A percentile compares a stretch with the other conserved stretches of the same genome.
phyloP scores from a whole-genome alignment of 2,329 filamentous ascomycete species.

The Furcasterigmium furcatum region DNA sequence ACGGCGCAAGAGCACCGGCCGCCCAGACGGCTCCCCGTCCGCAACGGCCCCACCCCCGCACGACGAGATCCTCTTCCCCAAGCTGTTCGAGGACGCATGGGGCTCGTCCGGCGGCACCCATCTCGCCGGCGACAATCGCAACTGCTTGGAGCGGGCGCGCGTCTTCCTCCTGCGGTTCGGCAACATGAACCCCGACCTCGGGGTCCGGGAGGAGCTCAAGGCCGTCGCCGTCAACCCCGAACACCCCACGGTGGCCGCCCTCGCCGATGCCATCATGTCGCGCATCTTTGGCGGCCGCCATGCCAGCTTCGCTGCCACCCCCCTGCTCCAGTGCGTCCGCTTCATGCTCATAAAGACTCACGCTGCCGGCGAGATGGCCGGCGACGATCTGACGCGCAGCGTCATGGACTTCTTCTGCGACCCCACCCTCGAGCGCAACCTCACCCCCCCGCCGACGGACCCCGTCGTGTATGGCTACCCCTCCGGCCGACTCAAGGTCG shows the following conservation, averaged over 20 bases:
- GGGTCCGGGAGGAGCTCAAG: constrained; percentile 17
- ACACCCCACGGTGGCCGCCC: constrained; percentile 17
- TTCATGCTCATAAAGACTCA: constrained; percentile 28
- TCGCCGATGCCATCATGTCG: constrained; percentile 22
- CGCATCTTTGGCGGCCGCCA: constrained; percentile 23
- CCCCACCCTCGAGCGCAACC: constrained; percentile 23
- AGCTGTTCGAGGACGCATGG: constrained; percentile 27
- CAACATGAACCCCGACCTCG: constrained; percentile 21
- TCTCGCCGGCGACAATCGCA: constrained; percentile 8
- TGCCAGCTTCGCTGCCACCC: constrained; percentile 21
- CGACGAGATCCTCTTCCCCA: constrained; percentile 23
- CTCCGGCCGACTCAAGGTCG: constrained; percentile 20
- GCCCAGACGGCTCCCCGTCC: not conserved
- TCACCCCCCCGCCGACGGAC: constrained; percentile 15
- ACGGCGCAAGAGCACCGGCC: not conserved
- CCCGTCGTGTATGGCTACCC: constrained; percentile 23
- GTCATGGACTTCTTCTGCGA: constrained; percentile 33
- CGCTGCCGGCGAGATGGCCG: constrained; percentile 15
- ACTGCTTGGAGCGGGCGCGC: constrained; percentile 23
- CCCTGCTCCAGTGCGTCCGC: constrained; percentile 26
- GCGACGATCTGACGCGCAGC: constrained; percentile 15
- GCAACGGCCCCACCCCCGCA: not conserved
- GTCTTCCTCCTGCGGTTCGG: constrained; percentile 25
- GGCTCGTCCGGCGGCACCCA: constrained; percentile 7
- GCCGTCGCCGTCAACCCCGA: constrained; percentile 19